phyloP scores from a whole-genome alignment of 768 basidiomycete species.

The Calocybe gangraenosa region DNA sequence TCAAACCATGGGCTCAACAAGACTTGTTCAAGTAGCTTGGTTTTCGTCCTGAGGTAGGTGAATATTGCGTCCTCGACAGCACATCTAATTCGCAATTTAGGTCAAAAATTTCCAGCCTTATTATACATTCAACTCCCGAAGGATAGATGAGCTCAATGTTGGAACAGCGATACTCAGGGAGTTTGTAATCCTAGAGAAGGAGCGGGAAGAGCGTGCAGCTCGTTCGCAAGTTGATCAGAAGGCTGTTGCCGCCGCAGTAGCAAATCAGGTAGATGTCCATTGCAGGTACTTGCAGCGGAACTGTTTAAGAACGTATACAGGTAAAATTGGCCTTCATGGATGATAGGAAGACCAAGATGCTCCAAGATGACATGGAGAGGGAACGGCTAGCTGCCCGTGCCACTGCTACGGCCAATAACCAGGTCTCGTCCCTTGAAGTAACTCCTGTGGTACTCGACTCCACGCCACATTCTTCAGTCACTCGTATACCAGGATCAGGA shows the following conservation, averaged over 20 bases:
- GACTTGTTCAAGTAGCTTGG: constrained; percentile 55
- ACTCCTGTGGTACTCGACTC: constrained; percentile 2
- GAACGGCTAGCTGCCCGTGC: constrained; percentile 40
- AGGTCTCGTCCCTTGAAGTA: constrained; percentile 12
- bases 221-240: constrained; percentile 54
- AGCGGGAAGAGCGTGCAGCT: constrained; percentile 45
- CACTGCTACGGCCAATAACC: constrained; percentile 18
- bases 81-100: constrained; percentile 27
- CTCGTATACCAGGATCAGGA: constrained; percentile 34
- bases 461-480: constrained; percentile 16
- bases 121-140: constrained; percentile 56
- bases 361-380: constrained; percentile 57
- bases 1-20: constrained; percentile 8
- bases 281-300: neutral
- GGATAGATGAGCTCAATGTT: constrained; percentile 51
- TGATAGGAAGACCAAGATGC: constrained; percentile 58
- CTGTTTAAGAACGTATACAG: constrained; percentile 28
- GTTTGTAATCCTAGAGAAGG: constrained; percentile 46
- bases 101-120: constrained; percentile 70
- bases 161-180: constrained; percentile 68
- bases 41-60: constrained; percentile 60
- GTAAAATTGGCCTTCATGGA: constrained; percentile 79
- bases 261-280: constrained; percentile 44
- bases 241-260: constrained; percentile 46
- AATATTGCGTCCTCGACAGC: constrained; percentile 1